Conservation (phyloP, 2,329 filamentous ascomycete species). For the Capronia americana region DNA sequence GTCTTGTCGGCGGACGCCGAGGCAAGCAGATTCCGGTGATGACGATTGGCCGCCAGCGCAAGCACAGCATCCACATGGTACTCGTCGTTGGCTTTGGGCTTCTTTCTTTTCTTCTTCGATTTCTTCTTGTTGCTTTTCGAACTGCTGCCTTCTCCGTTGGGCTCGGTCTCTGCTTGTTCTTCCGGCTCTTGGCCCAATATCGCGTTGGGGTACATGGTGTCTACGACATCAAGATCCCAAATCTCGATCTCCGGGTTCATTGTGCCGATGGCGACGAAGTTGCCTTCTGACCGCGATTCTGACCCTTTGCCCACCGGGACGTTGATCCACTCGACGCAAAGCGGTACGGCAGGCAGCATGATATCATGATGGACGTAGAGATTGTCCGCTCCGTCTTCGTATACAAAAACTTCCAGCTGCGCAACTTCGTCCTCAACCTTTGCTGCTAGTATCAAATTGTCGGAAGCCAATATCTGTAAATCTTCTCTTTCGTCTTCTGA, state of each 20-base stretch:
- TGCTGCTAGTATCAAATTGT: conserved; percentile 89
- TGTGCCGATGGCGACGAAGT: conserved; percentile 93
- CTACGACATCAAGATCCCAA: conserved; percentile 94
- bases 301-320: conserved; percentile 79
- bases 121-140: conserved; percentile 55
- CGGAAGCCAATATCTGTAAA: conserved; percentile 86
- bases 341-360: conserved; percentile 95
- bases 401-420: conserved; percentile 95
- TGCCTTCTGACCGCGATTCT: conserved; percentile 73
- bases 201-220: conserved; percentile 97
- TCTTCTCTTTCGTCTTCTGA: conserved; percentile 90
- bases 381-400: conserved; percentile 93
- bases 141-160: conserved; percentile 21
- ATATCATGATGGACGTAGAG: conserved; percentile 99
- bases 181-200: conserved; percentile 79
- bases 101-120: conserved; percentile 92
- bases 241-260: conserved; percentile 99
- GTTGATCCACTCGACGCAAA: conserved; percentile 95
- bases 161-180: conserved; percentile 56
- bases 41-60: conserved; percentile 86
- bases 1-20: conserved; percentile 97
- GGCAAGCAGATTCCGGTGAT: conserved; percentile 91
- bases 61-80: conserved; percentile 96
- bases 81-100: conserved; percentile 83
- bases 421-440: conserved; percentile 97